Evolutionary conservation across 371 early-diverging fungal species (phyloP), one percentile per base, ranked within the genome.

Genomic region (Syncephalastrum sp.): DNA sequence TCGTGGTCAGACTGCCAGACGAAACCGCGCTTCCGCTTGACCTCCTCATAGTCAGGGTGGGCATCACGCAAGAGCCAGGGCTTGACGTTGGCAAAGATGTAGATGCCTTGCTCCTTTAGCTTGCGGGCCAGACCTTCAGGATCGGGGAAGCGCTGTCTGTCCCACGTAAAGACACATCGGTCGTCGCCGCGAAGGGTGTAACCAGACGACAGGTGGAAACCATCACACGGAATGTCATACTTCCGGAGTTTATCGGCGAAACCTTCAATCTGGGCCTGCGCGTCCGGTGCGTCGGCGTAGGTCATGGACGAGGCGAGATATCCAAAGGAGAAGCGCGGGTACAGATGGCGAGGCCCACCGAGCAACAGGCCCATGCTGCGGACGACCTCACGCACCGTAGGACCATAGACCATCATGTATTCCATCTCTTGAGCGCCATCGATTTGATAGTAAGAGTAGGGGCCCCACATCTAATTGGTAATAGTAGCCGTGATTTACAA

Each of bases 161-260:
- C 83, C 87, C 87, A 86, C 4, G 83, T 84, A 61, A 86, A 86
- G 0, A 86, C 84, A 60, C 83, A 82, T 12, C 87, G 72, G 25
- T 79, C 78, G 3, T 56, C 59, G 41, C 57, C 57, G 43, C 42
- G 25, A 7, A 75, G 72, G 5, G 85, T 82, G 56, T 86, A 86
- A 29, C 85, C 87, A 49, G 84, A 82, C 6, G 79, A 79, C 19
- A 86, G 56, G 57, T 86, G 84, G 57, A 86, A 62, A 23, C 83
- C 72, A 60, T 86, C 87, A 53, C 87, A 86, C 6, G 83, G 82
- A 44, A 86, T 77, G 21, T 70, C 67, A 54, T 79, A 59, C 44
- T 72, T 60, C 5, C 62, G 60, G 50, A 79, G 79, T 48, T 58
- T 29, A 3, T 59, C 55, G 2, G 70, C 72, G 56, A 86, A 81